Base-by-base conservation (phyloP, 1,284 basidiomycete genomes). In the Crepidotus sp. region DNA sequence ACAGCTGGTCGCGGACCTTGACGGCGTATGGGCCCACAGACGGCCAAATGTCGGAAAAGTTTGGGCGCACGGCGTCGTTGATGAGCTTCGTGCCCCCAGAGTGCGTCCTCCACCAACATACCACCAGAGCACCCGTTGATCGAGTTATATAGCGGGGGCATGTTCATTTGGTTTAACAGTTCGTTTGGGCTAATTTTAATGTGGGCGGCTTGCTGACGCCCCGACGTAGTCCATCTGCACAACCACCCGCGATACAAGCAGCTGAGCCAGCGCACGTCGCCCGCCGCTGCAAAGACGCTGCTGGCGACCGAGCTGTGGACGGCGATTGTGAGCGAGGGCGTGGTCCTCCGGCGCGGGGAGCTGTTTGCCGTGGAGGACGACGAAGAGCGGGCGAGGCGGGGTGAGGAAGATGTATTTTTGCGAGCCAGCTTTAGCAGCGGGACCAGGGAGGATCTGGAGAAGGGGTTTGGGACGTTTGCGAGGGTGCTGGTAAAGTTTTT, bases 391-490 rank as follows among this genome's bases (percentile, higher is more conserved):
- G 51, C 59, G 5, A 58, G 55, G 22, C 54, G 63, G 39, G 80
- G 79, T 0, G 78, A 83, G 30, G 41, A 49, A 11, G 45, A 45
- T 31, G 36, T 46, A 11, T 52, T 41, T 57, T 73, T 80, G 61
- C 69, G 82, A 4, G 62, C 84, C 19, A 71, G 74, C 51, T 85
- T 79, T 62, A 80, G 78, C 51, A 69, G 68, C 46, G 68, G 68
- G 9, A 63, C 73, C 53, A 77, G 78, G 57, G 50, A 68, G 14
- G 65, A 65, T n/a, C 59, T 77, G 54, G 66, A 66, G 57, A 66
- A 68, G 46, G 75, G 65, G 0, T 57, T 72, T 19, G 54, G 52
- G n/a, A 70, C 71, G n/a, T 71, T 79, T 45, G 66, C 59, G 0
- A 47, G 46, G 6, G 62, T 67, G 22, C 42, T 67, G 26, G 55